These are phyloP conservation scores for Tetragonia tetragonoides DNA, from an alignment of 148 eudicot genomes.

Conservation along the genomic window DNA sequence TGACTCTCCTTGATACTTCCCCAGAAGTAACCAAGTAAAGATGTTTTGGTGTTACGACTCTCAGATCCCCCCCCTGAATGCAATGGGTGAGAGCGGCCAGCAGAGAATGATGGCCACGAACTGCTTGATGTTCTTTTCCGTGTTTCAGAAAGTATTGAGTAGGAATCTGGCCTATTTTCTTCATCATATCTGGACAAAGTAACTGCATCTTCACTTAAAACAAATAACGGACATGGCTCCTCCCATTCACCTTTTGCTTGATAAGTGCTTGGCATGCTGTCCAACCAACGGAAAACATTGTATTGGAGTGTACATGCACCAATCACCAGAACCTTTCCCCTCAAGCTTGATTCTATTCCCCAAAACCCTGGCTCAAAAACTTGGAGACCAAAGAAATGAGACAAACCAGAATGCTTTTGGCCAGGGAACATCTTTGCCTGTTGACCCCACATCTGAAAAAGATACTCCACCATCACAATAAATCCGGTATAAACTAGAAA, in stretches of 20 bases:
- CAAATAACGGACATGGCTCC: slow-evolving; percentile 90
- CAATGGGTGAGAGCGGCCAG: slow-evolving; percentile 27
- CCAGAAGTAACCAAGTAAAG: slow-evolving; percentile 62
- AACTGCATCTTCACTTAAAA: slow-evolving; percentile 48
- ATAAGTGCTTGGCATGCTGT: slow-evolving; percentile 52
- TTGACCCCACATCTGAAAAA: slow-evolving; percentile 96
- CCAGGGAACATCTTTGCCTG: slow-evolving; percentile 86
- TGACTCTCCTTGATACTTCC: slow-evolving; percentile 82
- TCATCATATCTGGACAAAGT: slow-evolving; percentile 42
- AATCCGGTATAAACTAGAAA: slow-evolving; percentile 73
- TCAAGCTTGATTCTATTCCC: slow-evolving; percentile 87
- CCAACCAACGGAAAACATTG: slow-evolving; percentile 93
- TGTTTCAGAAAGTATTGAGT: slow-evolving; percentile 27
- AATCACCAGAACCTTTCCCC: slow-evolving; percentile 84
- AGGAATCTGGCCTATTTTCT: slow-evolving; percentile 37
- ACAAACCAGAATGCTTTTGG: slow-evolving; percentile 57
- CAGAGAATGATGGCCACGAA: slow-evolving; percentile 47
- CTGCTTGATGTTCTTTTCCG: slow-evolving; percentile 35
- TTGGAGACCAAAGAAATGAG: slow-evolving; percentile 70
- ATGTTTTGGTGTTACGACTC: slow-evolving; percentile 35
- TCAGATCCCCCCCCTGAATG: slow-evolving; percentile 32
- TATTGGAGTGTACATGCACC: slow-evolving; percentile 92
- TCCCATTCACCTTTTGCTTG: slow-evolving; percentile 55
- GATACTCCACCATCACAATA: slow-evolving; percentile 68
- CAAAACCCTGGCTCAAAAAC: slow-evolving; percentile 64